Base-by-base conservation (phyloP, 164 flowering plant genomes). In the Berberis vulgaris region DNA sequence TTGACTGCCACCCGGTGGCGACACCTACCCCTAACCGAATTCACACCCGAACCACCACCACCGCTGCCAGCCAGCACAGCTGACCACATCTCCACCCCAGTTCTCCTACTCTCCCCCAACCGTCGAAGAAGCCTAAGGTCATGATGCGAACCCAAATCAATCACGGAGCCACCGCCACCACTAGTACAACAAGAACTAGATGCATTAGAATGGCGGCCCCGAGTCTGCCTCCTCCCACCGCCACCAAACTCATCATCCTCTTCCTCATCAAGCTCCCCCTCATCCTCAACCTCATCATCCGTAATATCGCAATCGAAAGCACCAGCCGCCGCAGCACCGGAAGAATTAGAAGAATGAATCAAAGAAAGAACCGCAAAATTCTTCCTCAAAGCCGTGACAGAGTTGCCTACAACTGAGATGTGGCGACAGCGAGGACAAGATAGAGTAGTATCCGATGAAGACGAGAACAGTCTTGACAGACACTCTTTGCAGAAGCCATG, bases 401-500 rank as follows among this genome's bases (percentile, higher is more conserved):
- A 84, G 81, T 95, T 95, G 5, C 99, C 99, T 26, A 95, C 94
- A 54, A 74, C 45, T 60, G 97, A 79, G 54, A 83, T 75, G 70
- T 87, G 88, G 66, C 99, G 94, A 77, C 99, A 95, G 7, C 95
- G 75, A 44, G 99, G 99, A 67, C 99, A 95, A 8, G 91, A 64
- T 38, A 91, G 84, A 8, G 86, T 66, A 4, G 83, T 76, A 60
- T 91, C 97, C 1, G 80, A 49, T 0, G 96, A 81, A 2, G 96
- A 77, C 0, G 94, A 62, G 81, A 91, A 89, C 89, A 95, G 80
- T 39, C 70, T 66, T 1, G 96, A 87, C 12, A 91, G 75, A 62
- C 99, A 95, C 13, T 91, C 94, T 59, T 69, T 81, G 77, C 99
- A 95, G 81, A 87, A 95, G n/a, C 96, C 96, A 53, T 95, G 99